A percentile compares a stretch with the other conserved stretches of the same genome.
phyloP scores from a whole-genome alignment of 2,329 filamentous ascomycete genomes.

The Phoma sp. region DNA sequence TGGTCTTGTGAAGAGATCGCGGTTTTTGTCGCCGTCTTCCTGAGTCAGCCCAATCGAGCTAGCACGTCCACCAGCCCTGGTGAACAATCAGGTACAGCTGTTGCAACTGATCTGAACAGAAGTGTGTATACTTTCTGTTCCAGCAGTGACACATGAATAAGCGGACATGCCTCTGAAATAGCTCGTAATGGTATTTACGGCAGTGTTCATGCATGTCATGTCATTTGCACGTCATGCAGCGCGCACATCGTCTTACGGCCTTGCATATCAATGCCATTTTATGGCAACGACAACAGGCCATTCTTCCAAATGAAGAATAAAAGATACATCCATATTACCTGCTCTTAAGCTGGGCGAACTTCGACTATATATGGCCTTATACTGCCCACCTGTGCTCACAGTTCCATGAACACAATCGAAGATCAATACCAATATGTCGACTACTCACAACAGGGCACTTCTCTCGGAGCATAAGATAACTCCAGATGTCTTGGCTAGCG shows the following conservation, averaged over 20 bases:
- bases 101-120: not conserved
- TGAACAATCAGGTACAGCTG: not conserved
- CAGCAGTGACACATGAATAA: not conserved
- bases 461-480: slow-evolving; percentile 25
- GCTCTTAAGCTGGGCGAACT: not conserved
- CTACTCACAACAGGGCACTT: slow-evolving; percentile 4
- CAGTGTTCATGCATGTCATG: slow-evolving; percentile 6
- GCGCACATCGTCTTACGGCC: not conserved
- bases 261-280: slow-evolving; percentile 3
- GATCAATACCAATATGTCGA: not conserved
- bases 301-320: not conserved
- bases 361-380: not conserved
- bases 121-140: not conserved
- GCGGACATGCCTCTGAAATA: not conserved
- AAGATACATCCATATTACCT: slow-evolving; percentile 5
- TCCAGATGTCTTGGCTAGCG: slow-evolving; percentile 24
- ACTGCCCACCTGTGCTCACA: not conserved
- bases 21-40: no score
- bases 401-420: not conserved
- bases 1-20: no score
- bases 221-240: slow-evolving; percentile 12
- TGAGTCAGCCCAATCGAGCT: not conserved
- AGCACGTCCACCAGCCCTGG: not conserved
- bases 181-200: not conserved
- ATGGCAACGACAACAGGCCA: slow-evolving; percentile 11